Evolutionary conservation across 2,329 filamentous ascomycete species (phyloP), one percentile per base, ranked within the genome.

Genomic region (Trichoderma afroharzianum): DNA sequence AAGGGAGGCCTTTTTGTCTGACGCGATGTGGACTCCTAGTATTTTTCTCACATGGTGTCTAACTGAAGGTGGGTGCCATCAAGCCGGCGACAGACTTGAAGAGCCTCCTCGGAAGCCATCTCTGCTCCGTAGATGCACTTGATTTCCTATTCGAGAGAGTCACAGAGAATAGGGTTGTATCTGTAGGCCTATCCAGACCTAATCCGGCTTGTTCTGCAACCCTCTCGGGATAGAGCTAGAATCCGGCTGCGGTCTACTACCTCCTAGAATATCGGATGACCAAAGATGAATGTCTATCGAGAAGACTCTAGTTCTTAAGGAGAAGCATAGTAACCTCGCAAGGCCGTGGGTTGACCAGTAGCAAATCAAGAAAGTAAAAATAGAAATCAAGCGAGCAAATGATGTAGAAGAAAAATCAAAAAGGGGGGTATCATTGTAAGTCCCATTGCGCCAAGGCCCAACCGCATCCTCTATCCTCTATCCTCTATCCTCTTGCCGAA

Each of bases 361-460:
- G 15, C 9, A 0, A 18, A n/a, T 32, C 28, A 58, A 14, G 9
- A 12, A 4, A 59, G 57, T 32, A 59, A 15, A n/a, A 6, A 59
- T 6, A n/a, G 18, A 30, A 59, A 59, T 59, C 57, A 59, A 30
- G 12, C 5, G 28, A 59, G 28, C 28, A 59, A 21, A 59, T 9
- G n/a, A 50, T n/a, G 6, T n/a, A 32, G 26, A 64, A 58, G 24
- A 21, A 68, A 15, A 30, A 59, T 59, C 7, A 33, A 33, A 59
- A 59, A 59, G 24, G 57, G 71, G 71, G 71, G 71, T 72, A 72
- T 72, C 71, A 72, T 72, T 72, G 68, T 72, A 36, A 70, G 18
- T 66, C 57, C 63, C 57, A 36, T 53, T 32, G 30, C 43, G 57
- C 39, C 67, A 68, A 21, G 24, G 50, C 53, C 33, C 33, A 21